Percentiles rank a stretch among this genome's conserved stretches.
Evolutionary conservation across 169 alveolate species (phyloP).

Genomic region (Plasmodium billcollinsi): DNA sequence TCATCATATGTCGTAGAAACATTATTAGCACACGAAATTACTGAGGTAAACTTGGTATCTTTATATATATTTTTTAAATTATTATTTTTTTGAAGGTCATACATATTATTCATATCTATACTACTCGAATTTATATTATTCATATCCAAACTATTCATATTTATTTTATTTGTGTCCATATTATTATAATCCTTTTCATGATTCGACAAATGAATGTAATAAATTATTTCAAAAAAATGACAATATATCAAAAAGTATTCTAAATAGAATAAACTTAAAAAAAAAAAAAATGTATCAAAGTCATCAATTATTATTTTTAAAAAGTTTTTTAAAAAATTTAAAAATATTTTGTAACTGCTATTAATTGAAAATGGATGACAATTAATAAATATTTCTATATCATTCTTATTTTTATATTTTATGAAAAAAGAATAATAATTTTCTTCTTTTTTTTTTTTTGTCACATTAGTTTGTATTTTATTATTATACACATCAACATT

Average conservation of each 20-base stretch:
- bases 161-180: conserved; percentile 15
- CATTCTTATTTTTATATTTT: conserved; percentile 29
- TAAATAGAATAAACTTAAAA: conserved; percentile 30
- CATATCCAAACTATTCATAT: too few species aligned
- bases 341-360: conserved; percentile 26
- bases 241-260: conserved; percentile 33
- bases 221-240: conserved; percentile 62
- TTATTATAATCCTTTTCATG: not conserved
- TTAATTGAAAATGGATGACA: conserved; percentile 28
- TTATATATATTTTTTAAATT: not conserved
- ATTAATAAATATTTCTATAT: not conserved
- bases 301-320: conserved; percentile 56
- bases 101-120: not conserved
- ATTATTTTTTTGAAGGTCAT: not conserved
- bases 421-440: conserved; percentile 26
- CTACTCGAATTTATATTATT: too few species aligned
- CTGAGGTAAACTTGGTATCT: not conserved
- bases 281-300: conserved; percentile 35
- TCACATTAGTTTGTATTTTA: not conserved
- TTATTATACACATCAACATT: not conserved
- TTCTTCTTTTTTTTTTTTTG: conserved; percentile 5
- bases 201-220: conserved; percentile 16
- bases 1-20: not conserved
- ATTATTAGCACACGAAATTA: too few species aligned
- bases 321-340: conserved; percentile 35